A percentile compares a stretch with the other conserved stretches of the same genome.
phyloP scores from a whole-genome alignment of 768 basidiomycete species.

The Rhodotorula taiwanensis region DNA sequence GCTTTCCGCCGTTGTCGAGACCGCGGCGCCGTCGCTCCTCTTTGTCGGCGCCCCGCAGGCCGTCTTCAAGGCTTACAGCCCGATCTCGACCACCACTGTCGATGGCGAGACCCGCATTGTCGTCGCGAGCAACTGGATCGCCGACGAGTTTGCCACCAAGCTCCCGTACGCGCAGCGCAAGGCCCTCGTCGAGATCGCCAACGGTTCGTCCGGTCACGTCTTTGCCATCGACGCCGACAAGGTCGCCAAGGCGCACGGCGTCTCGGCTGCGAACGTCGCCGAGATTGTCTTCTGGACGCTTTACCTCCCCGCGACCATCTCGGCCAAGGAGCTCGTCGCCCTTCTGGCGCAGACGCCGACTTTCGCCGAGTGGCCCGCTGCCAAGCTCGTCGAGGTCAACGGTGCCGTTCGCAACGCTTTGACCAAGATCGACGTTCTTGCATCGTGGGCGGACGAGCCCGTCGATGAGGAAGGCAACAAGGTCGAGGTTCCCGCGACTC shows the following conservation, averaged over 20 bases:
- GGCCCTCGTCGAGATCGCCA: constrained; percentile 44
- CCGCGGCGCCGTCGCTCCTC: constrained; percentile 55
- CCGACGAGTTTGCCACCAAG: constrained; percentile 64
- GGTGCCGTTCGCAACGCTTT: constrained; percentile 43
- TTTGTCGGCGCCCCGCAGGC: constrained; percentile 64
- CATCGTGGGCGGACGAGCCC: constrained; percentile 40
- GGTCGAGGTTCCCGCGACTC: constrained; percentile 42
- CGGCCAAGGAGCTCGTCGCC: constrained; percentile 36
- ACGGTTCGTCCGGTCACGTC: constrained; percentile 57
- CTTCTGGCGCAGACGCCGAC: constrained; percentile 34
- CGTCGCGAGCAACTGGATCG: constrained; percentile 65
- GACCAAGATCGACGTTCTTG: constrained; percentile 59
- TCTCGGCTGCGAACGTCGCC: constrained; percentile 51
- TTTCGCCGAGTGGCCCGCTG: constrained; percentile 25
- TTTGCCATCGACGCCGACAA: constrained; percentile 51
- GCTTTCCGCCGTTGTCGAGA: constrained; percentile 42
- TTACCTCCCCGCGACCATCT: constrained; percentile 46
- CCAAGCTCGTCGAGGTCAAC: constrained; percentile 36
- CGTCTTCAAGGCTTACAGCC: constrained; percentile 68
- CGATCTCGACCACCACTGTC: constrained; percentile 61
- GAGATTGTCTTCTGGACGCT: constrained; percentile 77
- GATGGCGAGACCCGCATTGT: constrained; percentile 65
- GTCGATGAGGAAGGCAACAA: constrained; percentile 42
- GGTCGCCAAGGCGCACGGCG: constrained; percentile 40
- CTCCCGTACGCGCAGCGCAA: constrained; percentile 53